These are phyloP conservation scores for Kregervanrija fluxuum DNA, from an alignment of 805 yeast species.

Conservation along the genomic window DNA sequence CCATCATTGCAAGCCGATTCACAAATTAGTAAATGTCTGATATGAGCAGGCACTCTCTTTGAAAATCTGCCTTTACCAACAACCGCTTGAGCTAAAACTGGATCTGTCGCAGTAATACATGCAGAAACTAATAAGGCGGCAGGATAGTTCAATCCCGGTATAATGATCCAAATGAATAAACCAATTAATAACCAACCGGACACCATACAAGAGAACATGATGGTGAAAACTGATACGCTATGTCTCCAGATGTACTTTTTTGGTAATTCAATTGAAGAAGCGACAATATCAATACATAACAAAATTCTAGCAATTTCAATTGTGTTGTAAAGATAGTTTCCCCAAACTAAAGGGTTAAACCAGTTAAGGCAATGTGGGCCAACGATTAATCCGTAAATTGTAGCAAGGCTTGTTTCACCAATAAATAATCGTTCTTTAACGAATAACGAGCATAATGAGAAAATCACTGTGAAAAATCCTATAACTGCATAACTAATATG, in stretches of 20 bases:
- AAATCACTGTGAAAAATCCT: slow-evolving; percentile 53
- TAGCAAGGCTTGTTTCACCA: slow-evolving; percentile 58
- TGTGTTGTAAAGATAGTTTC: slow-evolving; percentile 43
- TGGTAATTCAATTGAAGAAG: slow-evolving; percentile 66
- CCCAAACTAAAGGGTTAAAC: slow-evolving; percentile 50
- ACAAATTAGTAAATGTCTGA: slow-evolving; percentile 54
- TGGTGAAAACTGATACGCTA: slow-evolving; percentile 44
- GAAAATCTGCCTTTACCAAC: slow-evolving; percentile 67
- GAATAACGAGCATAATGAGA: slow-evolving; percentile 47
- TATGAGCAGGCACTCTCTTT: slow-evolving; percentile 49
- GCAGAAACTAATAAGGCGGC: slow-evolving; percentile 56
- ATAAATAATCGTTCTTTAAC: slow-evolving; percentile 51
- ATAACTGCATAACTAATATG: slow-evolving; percentile 43
- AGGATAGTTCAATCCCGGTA: slow-evolving; percentile 47
- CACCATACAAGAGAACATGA: slow-evolving; percentile 63
- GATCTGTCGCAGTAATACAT: slow-evolving; percentile 72
- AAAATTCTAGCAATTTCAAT: slow-evolving; percentile 53
- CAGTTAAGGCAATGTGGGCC: slow-evolving; percentile 54
- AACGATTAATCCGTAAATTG: slow-evolving; percentile 50
- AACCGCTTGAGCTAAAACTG: slow-evolving; percentile 62
- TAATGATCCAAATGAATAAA: slow-evolving; percentile 49
- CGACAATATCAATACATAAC: slow-evolving; percentile 59
- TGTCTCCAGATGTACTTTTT: slow-evolving; percentile 51
- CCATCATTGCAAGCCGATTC: slow-evolving; percentile 75
- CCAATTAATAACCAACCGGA: slow-evolving; percentile 61